phyloP scores from a whole-genome alignment of 1,284 basidiomycete species.

The Dichomitus squalens region DNA sequence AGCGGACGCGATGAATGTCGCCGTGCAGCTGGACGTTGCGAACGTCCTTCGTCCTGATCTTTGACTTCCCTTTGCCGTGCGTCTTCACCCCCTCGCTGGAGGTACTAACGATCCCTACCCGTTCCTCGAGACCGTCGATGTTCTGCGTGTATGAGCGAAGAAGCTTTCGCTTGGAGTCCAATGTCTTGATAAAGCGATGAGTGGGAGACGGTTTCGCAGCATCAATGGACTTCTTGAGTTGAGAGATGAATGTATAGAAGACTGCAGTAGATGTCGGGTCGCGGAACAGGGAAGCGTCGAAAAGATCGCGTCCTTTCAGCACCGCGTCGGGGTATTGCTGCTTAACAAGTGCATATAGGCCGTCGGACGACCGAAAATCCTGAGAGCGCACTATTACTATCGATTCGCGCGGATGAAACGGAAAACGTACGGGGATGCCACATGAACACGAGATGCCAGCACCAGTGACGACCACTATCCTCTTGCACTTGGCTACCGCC shows the following conservation, averaged over 20 bases:
- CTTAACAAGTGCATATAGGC: slow-evolving; percentile 88
- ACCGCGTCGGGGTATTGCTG: slow-evolving; percentile 81
- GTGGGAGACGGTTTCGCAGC: slow-evolving; percentile 82
- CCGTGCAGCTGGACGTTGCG: slow-evolving; percentile 92
- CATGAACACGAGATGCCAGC: slow-evolving; percentile 93
- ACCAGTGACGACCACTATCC: slow-evolving; percentile 86
- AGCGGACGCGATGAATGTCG: slow-evolving; percentile 87
- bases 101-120: slow-evolving; percentile 72
- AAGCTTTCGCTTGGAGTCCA: slow-evolving; percentile 84
- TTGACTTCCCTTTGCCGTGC: slow-evolving; percentile 62
- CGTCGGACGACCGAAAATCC: slow-evolving; percentile 91
- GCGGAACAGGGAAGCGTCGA: slow-evolving; percentile 86
- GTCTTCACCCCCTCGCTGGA: slow-evolving; percentile 55
- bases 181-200: slow-evolving; percentile 85
- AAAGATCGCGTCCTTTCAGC: slow-evolving; percentile 87
- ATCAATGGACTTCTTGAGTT: slow-evolving; percentile 84
- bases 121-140: slow-evolving; percentile 90
- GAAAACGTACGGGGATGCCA: slow-evolving; percentile 82
- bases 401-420: background rate
- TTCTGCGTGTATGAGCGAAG: slow-evolving; percentile 94
- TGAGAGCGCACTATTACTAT: slow-evolving; percentile 2
- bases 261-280: slow-evolving; percentile 85
- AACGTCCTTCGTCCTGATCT: slow-evolving; percentile 67
- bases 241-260: slow-evolving; percentile 94
- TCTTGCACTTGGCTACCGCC: slow-evolving; percentile 80